Percentiles rank a stretch among this genome's conserved stretches.
phyloP scores from a whole-genome alignment of 129 eudicot genomes.

The Arctium minus region DNA sequence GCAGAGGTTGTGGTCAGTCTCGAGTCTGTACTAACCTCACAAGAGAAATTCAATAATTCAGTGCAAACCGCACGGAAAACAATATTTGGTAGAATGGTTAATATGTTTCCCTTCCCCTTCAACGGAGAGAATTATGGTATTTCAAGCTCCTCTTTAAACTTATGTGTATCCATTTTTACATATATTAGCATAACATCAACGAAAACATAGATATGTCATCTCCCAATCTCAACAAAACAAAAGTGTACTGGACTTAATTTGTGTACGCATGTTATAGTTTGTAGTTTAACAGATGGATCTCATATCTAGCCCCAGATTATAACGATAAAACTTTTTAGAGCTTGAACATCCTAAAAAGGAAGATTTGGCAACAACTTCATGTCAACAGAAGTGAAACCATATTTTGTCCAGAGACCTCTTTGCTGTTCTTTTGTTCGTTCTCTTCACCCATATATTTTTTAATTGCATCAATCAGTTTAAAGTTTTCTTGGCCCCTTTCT shows the following conservation, averaged over 20 bases:
- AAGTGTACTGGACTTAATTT: no score
- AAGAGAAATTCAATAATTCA: conserved; percentile 3
- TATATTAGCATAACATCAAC: neutral
- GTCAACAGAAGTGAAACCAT: no score
- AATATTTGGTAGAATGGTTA: conserved; percentile 10
- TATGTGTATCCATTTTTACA: neutral
- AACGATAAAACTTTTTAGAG: neutral
- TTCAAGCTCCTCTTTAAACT: neutral
- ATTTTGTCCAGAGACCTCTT: no score
- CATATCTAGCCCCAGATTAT: neutral
- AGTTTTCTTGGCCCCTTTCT: no score
- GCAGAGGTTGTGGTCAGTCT: conserved; percentile 37
- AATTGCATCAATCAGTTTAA: no score
- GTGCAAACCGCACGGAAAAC: neutral
- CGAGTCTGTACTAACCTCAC: conserved; percentile 19
- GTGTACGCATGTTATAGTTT: no score
- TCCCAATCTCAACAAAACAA: neutral
- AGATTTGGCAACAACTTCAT: neutral
- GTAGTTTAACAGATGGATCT: no score
- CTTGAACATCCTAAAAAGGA: neutral
- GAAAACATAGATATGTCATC: neutral
- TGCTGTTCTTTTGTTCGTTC: no score
- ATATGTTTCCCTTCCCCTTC: neutral
- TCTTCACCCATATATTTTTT: no score
- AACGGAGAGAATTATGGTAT: neutral